Evolutionary conservation across 1,284 basidiomycete genomes (phyloP).

Genomic region (Caloboletus firmus): DNA sequence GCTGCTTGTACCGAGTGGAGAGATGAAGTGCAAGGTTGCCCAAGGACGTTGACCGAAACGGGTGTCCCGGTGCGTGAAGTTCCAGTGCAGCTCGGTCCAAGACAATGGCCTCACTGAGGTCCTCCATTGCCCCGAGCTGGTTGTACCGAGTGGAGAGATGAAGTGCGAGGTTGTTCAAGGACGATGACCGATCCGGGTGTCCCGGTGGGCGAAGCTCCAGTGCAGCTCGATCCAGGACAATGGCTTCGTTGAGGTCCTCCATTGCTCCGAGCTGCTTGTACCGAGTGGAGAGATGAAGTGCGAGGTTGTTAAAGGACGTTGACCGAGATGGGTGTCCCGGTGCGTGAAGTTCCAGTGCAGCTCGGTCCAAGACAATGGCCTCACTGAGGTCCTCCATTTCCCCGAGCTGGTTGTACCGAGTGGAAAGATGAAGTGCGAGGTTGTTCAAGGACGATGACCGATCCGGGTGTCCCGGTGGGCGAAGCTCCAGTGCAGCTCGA

Average conservation of each 20-base stretch:
- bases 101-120: background rate
- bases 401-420: background rate
- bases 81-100: background rate
- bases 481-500: background rate
- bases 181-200: too few relatives aligned
- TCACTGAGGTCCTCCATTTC: background rate
- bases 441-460: background rate
- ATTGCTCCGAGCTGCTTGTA: too few relatives aligned
- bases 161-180: too few relatives aligned
- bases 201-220: too few relatives aligned
- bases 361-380: background rate
- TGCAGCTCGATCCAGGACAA: too few relatives aligned
- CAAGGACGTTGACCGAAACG: background rate
- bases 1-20: background rate
- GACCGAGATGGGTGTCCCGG: too few relatives aligned
- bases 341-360: background rate
- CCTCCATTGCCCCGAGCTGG: too few relatives aligned
- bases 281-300: too few relatives aligned
- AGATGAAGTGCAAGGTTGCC: background rate
- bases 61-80: background rate
- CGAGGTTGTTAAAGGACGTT: too few relatives aligned
- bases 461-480: background rate
- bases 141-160: too few relatives aligned
- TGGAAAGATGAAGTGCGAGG: background rate
- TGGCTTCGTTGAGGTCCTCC: too few relatives aligned